Evolutionary conservation across 768 basidiomycete species (phyloP).

Genomic region (Serpula lacrymans): DNA sequence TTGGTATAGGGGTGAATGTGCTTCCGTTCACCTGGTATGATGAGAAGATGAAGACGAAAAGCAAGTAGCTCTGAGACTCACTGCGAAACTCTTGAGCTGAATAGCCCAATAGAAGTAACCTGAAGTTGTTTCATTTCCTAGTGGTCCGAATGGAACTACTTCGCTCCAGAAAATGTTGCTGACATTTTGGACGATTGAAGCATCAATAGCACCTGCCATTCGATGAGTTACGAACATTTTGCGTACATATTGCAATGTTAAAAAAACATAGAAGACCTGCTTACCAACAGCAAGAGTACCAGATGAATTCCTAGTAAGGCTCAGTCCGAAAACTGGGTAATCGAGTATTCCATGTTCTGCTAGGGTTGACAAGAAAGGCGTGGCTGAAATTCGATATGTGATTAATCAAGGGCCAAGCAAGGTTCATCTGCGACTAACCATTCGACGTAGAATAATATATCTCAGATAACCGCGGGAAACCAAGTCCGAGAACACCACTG

Average conservation of each 20-base stretch:
- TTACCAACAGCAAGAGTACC: conserved; percentile 67
- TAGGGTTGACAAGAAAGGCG: conserved; percentile 63
- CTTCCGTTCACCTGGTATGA: conserved; percentile 53
- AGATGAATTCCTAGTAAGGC: conserved; percentile 52
- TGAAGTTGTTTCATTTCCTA: conserved; percentile 50
- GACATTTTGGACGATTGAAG: conserved; percentile 58
- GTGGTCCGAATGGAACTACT: conserved; percentile 70
- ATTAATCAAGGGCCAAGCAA: conserved; percentile 1
- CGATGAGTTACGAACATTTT: no score
- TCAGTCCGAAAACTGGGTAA: conserved; percentile 77
- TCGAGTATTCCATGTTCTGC: conserved; percentile 61
- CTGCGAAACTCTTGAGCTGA: conserved; percentile 52
- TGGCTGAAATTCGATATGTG: conserved; percentile 38
- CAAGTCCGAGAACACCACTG: conserved; percentile 73
- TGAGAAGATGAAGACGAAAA: background rate
- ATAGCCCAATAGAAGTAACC: conserved; percentile 79
- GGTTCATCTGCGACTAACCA: conserved; percentile 35
- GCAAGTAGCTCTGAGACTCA: conserved; percentile 26
- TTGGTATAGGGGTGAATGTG: conserved; percentile 50
- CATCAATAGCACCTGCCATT: conserved; percentile 72
- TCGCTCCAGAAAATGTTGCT: conserved; percentile 69
- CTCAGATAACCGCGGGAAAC: conserved; percentile 70
- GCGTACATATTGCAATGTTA: no score
- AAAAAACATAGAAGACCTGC: conserved; percentile 8
- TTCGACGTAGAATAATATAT: conserved; percentile 45